These are phyloP conservation scores for Chamaecrista fasciculata DNA, from an alignment of 306 rosid genomes.

Conservation along the genomic window DNA sequence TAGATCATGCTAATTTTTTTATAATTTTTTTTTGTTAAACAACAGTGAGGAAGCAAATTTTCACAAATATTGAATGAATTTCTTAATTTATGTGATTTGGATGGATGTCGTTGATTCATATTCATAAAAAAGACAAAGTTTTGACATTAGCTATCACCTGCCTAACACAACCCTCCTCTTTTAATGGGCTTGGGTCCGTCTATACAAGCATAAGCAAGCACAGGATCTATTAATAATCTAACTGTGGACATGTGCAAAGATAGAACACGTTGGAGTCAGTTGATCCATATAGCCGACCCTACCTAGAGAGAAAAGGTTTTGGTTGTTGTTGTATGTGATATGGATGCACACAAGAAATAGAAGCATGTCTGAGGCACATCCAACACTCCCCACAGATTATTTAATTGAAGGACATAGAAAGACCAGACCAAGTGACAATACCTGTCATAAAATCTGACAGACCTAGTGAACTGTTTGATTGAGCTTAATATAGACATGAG, in stretches of 20 bases:
- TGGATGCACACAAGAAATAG: background rate
- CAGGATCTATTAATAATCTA: no score
- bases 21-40: background rate
- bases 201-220: no score
- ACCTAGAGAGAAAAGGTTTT: no score
- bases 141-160: no score
- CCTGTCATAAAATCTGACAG: background rate
- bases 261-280: no score
- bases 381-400: background rate
- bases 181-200: no score
- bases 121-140: no score
- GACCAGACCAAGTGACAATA: slow-evolving; percentile 4
- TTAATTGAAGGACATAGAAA: background rate
- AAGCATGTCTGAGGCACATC: background rate
- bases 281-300: no score
- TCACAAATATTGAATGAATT: background rate
- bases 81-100: slow-evolving; percentile 11
- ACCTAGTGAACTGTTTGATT: background rate
- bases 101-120: no score
- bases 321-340: no score
- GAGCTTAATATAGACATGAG: background rate
- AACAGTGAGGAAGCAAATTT: background rate
- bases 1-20: background rate
- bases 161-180: no score
- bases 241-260: no score